Percentiles rank a stretch among this genome's conserved stretches.
Conservation (phyloP, 805 yeast genomes). For the Wickerhamomyces queroliae region DNA sequence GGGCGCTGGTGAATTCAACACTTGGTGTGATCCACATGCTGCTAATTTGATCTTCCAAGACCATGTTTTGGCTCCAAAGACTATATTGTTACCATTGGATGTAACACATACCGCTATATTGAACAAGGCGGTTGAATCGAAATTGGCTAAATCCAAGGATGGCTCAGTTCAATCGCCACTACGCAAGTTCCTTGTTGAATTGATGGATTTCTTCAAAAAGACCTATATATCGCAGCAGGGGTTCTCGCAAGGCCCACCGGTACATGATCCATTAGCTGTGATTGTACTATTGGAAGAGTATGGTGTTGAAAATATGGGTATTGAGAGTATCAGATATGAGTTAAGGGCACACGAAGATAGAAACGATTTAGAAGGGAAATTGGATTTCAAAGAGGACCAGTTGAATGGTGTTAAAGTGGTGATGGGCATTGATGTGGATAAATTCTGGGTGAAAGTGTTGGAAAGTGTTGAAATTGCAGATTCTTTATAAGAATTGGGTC, state of each 20-base stretch:
- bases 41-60: slow-evolving; percentile 52
- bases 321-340: slow-evolving; percentile 9
- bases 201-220: slow-evolving; percentile 44
- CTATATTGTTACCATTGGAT: slow-evolving; percentile 59
- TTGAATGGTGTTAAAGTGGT: slow-evolving; percentile 33
- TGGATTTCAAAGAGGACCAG: slow-evolving; percentile 8
- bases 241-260: slow-evolving; percentile 57
- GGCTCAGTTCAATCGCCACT: slow-evolving; percentile 31
- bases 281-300: slow-evolving; percentile 42
- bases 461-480: slow-evolving; percentile 31
- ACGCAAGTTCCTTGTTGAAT: slow-evolving; percentile 48
- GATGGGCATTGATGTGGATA: slow-evolving; percentile 29
- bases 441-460: slow-evolving; percentile 40
- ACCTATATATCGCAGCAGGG: slow-evolving; percentile 37
- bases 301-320: slow-evolving; percentile 17
- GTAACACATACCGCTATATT: slow-evolving; percentile 64
- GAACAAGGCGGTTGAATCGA: slow-evolving; percentile 31
- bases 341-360: slow-evolving; percentile 17
- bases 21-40: slow-evolving; percentile 71
- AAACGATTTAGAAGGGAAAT: slow-evolving; percentile 23
- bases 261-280: slow-evolving; percentile 77
- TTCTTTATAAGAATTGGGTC: not conserved
- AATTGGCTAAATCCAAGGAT: slow-evolving; percentile 34
- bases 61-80: slow-evolving; percentile 36
- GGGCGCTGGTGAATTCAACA: slow-evolving; percentile 67